Conservation (phyloP, 179 eudicot genomes). For the Spergularia azorica region DNA sequence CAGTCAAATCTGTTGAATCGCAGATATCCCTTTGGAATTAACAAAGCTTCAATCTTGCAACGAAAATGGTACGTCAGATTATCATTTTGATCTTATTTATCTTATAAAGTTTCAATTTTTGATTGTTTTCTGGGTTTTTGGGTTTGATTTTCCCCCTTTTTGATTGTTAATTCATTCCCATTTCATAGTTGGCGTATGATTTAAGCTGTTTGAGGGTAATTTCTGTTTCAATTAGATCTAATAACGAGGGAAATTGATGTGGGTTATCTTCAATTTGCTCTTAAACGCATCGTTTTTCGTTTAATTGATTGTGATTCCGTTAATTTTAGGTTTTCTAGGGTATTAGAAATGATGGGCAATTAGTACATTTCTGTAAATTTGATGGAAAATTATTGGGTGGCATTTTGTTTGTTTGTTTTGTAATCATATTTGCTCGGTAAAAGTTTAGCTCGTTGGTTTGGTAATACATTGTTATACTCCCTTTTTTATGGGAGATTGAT, state of each 20-base stretch:
- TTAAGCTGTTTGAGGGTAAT: background rate
- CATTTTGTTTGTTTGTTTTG: background rate
- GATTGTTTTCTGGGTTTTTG: background rate
- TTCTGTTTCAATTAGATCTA: conserved; percentile 25
- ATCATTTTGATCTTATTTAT: background rate
- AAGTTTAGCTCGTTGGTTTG: background rate
- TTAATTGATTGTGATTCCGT: background rate
- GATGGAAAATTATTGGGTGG: background rate
- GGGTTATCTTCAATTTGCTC: conserved; percentile 13
- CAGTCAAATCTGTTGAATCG: conserved; percentile 29
- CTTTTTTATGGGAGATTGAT: background rate
- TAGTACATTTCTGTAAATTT: background rate
- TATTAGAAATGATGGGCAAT: conserved; percentile 4
- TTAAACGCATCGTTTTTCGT: background rate
- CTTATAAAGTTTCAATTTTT: background rate
- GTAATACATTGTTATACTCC: background rate
- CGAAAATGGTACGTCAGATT: conserved; percentile 23
- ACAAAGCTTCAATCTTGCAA: conserved; percentile 16
- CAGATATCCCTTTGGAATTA: background rate
- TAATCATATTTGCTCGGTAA: background rate
- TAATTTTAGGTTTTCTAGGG: background rate
- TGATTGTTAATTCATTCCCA: background rate
- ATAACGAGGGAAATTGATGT: background rate
- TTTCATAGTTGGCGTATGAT: background rate
- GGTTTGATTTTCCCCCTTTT: background rate